Evolutionary conservation across 306 rosid genomes (phyloP).

Genomic region (Cucurbita ficifolia): DNA sequence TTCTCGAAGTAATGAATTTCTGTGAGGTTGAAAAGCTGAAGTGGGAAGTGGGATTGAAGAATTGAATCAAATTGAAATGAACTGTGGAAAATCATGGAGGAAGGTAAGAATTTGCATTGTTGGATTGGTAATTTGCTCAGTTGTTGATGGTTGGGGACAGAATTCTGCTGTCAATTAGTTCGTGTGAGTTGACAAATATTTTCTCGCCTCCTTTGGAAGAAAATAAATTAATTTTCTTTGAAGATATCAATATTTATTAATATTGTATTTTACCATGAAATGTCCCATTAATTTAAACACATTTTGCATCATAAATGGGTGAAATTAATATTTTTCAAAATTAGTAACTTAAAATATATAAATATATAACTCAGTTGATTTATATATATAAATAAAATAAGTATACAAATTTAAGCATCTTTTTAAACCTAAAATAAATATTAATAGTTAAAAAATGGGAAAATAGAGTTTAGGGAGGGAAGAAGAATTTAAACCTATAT

Average conservation of each 20-base stretch:
- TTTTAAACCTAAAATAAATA: no score
- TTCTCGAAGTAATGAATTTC: neutral
- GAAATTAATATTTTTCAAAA: no score
- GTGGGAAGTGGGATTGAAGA: neutral
- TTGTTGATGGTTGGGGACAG: neutral
- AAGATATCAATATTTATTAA: neutral
- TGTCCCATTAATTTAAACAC: no score
- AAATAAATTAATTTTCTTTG: neutral
- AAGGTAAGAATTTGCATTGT: neutral
- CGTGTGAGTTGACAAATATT: neutral
- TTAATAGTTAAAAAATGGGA: no score
- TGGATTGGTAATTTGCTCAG: neutral
- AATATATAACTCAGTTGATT: no score
- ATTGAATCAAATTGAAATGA: neutral
- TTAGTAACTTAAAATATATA: no score
- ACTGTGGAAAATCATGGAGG: neutral
- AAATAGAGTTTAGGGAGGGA: no score
- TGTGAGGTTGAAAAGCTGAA: neutral
- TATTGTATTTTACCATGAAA: neutral
- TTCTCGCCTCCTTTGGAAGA: neutral
- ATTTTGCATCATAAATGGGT: no score
- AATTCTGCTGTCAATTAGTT: slow-evolving; percentile 1
- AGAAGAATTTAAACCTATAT: neutral
- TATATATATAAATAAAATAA: no score
- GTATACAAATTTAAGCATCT: no score